These are phyloP conservation scores for Ambrosia artemisiifolia DNA, from an alignment of 129 eudicot species.

Conservation along the genomic window DNA sequence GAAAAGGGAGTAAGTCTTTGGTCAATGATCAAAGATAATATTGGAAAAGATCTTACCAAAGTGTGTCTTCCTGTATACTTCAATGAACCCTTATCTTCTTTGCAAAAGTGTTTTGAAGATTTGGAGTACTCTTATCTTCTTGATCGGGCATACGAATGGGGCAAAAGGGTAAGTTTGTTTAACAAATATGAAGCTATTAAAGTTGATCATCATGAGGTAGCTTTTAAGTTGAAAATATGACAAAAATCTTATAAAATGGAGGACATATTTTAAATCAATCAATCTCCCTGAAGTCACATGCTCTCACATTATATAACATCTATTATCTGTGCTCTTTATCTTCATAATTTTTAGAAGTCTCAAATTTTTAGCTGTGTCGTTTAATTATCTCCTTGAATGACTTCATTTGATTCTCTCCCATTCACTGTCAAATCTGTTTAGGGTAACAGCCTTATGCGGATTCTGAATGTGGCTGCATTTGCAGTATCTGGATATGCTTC, in stretches of 20 bases:
- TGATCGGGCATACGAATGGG: constrained; percentile 94
- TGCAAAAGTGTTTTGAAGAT: constrained; percentile 96
- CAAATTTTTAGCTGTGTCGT: neutral
- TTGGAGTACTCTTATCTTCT: constrained; percentile 96
- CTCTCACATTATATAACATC: neutral
- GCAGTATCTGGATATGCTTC: constrained; percentile 99
- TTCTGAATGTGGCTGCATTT: constrained; percentile 95
- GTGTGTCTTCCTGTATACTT: constrained; percentile 99
- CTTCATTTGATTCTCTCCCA: constrained; percentile 20
- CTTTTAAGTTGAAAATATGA: neutral
- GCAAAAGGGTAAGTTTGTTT: constrained; percentile 61
- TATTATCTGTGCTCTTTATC: neutral
- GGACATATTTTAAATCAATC: neutral
- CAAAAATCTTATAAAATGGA: neutral
- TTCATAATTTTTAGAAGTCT: neutral
- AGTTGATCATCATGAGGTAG: constrained; percentile 1
- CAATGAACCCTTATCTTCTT: constrained; percentile 94
- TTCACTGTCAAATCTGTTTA: constrained; percentile 29
- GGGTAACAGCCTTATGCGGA: constrained; percentile 99
- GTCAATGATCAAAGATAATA: constrained; percentile 98
- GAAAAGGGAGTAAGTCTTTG: constrained; percentile 98
- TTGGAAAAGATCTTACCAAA: constrained; percentile 95
- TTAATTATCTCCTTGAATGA: constrained; percentile 18
- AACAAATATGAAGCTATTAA: neutral
- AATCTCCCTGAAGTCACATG: neutral